A percentile compares a stretch with the other conserved stretches of the same genome.
Conservation (phyloP, 2,329 filamentous ascomycete genomes). For the Calycina herbarum region DNA sequence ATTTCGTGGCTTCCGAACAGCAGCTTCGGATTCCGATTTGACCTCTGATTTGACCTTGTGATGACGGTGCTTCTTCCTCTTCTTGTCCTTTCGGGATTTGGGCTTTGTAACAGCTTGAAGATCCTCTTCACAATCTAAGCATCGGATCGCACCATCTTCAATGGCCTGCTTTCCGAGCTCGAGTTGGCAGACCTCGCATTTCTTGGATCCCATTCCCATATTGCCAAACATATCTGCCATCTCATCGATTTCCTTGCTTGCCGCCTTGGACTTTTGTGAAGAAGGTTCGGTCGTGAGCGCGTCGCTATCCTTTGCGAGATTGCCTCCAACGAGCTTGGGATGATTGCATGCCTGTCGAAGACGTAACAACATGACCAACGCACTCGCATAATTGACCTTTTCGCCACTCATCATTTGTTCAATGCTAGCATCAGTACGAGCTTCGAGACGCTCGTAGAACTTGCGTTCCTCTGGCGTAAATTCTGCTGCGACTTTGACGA, state of each 20-base stretch:
- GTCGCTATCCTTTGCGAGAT: slow-evolving; percentile 85
- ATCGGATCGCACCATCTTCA: slow-evolving; percentile 55
- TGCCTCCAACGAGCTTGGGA: slow-evolving; percentile 80
- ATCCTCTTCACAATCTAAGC: slow-evolving; percentile 71
- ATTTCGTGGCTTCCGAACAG: slow-evolving; percentile 52
- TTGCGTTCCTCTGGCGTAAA: slow-evolving; percentile 78
- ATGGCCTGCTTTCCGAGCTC: slow-evolving; percentile 34
- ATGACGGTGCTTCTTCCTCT: slow-evolving; percentile 34
- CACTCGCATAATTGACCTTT: slow-evolving; percentile 87
- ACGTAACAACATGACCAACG: slow-evolving; percentile 86
- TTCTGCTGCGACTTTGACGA: slow-evolving; percentile 75
- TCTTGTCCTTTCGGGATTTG: slow-evolving; percentile 42
- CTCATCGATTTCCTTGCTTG: slow-evolving; percentile 66
- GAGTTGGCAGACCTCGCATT: slow-evolving; percentile 38
- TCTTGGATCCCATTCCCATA: slow-evolving; percentile 54
- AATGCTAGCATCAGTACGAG: slow-evolving; percentile 81
- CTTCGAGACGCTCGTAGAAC: slow-evolving; percentile 84
- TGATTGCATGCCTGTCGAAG: slow-evolving; percentile 95
- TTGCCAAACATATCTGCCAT: slow-evolving; percentile 85
- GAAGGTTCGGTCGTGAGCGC: slow-evolving; percentile 65
- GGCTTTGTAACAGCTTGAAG: slow-evolving; percentile 47
- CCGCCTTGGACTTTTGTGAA: slow-evolving; percentile 46
- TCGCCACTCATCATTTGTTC: slow-evolving; percentile 82
- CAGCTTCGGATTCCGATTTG: slow-evolving; percentile 34
- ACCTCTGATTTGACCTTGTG: slow-evolving; percentile 28